Conservation (phyloP, 805 yeast genomes). For the Candida easanensis region DNA sequence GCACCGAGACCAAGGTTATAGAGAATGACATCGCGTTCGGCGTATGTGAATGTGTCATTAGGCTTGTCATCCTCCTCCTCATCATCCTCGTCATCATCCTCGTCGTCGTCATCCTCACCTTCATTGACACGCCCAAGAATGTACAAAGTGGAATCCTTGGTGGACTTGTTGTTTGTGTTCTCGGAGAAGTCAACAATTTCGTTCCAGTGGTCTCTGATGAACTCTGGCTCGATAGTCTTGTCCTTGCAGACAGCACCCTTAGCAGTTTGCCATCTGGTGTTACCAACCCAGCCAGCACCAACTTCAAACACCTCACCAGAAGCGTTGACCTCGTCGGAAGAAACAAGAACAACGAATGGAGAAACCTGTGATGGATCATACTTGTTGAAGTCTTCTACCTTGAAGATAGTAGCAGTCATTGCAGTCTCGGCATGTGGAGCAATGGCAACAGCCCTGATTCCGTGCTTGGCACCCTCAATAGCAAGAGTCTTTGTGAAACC, state of each 20-base stretch:
- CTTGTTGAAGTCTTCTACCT: constrained; percentile 73
- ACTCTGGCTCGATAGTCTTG: constrained; percentile 55
- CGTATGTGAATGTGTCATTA: constrained; percentile 49
- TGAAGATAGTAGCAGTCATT: constrained; percentile 88
- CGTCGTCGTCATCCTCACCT: constrained; percentile 39
- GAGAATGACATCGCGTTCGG: constrained; percentile 69
- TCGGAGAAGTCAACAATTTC: constrained; percentile 63
- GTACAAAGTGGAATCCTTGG: constrained; percentile 78
- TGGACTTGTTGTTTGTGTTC: constrained; percentile 50
- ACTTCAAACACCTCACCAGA: constrained; percentile 86
- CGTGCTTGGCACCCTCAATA: constrained; percentile 79
- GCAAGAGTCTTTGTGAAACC: constrained; percentile 87
- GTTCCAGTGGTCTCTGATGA: constrained; percentile 63
- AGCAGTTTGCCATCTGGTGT: constrained; percentile 93
- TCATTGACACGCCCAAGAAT: constrained; percentile 51
- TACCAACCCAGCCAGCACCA: constrained; percentile 97
- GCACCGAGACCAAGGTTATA: constrained; percentile 93
- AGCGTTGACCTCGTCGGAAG: constrained; percentile 66
- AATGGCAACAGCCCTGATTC: constrained; percentile 74
- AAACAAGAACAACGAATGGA: constrained; percentile 77
- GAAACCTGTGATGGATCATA: constrained; percentile 89
- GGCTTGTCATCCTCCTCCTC: constrained; percentile 47
- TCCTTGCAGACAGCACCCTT: constrained; percentile 69
- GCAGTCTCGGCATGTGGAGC: constrained; percentile 99
- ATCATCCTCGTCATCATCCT: constrained; percentile 41